A percentile compares a stretch with the other conserved stretches of the same genome.
phyloP scores from a whole-genome alignment of 352 stramenopile species.

The Phytophthora litchii region DNA sequence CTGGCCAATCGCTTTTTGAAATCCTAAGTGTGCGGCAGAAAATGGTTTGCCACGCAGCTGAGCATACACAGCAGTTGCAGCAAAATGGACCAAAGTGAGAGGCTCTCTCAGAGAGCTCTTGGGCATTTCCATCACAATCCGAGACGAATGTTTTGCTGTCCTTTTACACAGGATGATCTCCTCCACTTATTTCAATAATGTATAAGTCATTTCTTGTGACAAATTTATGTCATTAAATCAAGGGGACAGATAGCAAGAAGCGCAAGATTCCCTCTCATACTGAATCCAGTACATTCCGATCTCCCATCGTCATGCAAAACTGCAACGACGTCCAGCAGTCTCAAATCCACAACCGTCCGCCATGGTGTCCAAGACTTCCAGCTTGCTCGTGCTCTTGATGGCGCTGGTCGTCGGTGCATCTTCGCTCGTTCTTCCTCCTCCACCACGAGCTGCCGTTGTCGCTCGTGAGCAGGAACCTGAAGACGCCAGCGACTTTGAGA shows the following conservation, averaged over 20 bases:
- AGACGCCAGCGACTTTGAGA: constrained; percentile 64
- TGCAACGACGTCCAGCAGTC: constrained; percentile 11
- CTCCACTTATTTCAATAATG: background rate
- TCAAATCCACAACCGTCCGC: constrained; percentile 10
- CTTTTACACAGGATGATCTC: constrained; percentile 19
- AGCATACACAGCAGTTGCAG: background rate
- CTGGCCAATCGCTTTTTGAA: background rate
- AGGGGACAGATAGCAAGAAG: background rate
- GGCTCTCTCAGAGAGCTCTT: too few relatives aligned
- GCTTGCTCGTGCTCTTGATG: constrained; percentile 10
- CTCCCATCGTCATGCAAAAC: constrained; percentile 5
- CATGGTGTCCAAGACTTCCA: constrained; percentile 8
- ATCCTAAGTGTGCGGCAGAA: too few relatives aligned
- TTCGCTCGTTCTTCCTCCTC: constrained; percentile 2
- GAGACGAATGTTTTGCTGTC: background rate
- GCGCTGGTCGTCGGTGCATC: constrained; percentile 1
- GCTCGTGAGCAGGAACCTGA: constrained; percentile 49
- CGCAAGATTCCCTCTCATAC: constrained; percentile 18
- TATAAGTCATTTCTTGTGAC: background rate
- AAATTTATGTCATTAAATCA: constrained; percentile 6
- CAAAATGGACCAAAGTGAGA: too few relatives aligned
- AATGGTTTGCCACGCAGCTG: background rate
- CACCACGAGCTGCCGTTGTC: constrained; percentile 19
- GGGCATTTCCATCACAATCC: background rate
- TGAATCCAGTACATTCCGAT: constrained; percentile 4